Conservation (phyloP, 2,329 filamentous ascomycete species). For the Fusarium sp. region DNA sequence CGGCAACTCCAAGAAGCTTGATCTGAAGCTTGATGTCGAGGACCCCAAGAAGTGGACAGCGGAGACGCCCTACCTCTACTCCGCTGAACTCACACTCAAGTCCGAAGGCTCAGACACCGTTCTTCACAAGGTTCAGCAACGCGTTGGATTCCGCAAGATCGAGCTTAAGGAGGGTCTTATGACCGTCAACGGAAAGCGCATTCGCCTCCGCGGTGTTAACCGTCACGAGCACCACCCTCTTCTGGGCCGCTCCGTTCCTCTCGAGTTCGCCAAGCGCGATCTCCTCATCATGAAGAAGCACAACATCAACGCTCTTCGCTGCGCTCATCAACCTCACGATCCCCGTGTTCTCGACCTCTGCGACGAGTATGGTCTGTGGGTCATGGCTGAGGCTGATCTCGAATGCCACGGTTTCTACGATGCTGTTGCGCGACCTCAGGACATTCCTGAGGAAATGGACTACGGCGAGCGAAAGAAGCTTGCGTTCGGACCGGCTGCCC, state of each 20-base stretch:
- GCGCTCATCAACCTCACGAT: conserved; percentile 76
- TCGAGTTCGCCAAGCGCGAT: conserved; percentile 71
- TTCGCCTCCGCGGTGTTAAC: conserved; percentile 71
- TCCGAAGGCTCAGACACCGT: conserved; percentile 50
- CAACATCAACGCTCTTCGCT: conserved; percentile 78
- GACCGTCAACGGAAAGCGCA: conserved; percentile 70
- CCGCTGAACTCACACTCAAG: conserved; percentile 65
- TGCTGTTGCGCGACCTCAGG: conserved; percentile 60
- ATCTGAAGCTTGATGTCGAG: conserved; percentile 59
- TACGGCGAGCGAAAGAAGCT: conserved; percentile 70
- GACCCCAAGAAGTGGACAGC: conserved; percentile 75
- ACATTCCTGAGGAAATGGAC: conserved; percentile 66
- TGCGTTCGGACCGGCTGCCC: conserved; percentile 64
- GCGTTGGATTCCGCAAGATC: conserved; percentile 72
- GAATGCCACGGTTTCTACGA: conserved; percentile 67
- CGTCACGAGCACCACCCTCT: conserved; percentile 76
- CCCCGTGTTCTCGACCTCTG: conserved; percentile 68
- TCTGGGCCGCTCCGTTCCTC: conserved; percentile 71
- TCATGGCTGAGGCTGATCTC: conserved; percentile 63
- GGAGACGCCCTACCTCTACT: conserved; percentile 72
- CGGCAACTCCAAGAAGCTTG: conserved; percentile 50
- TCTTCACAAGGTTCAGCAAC: conserved; percentile 59
- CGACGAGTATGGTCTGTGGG: conserved; percentile 75
- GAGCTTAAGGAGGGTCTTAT: conserved; percentile 73
- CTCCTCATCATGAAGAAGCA: conserved; percentile 75